These are phyloP conservation scores for Leccinum pallidistipes DNA, from an alignment of 1,284 basidiomycete genomes.

Conservation along the genomic window DNA sequence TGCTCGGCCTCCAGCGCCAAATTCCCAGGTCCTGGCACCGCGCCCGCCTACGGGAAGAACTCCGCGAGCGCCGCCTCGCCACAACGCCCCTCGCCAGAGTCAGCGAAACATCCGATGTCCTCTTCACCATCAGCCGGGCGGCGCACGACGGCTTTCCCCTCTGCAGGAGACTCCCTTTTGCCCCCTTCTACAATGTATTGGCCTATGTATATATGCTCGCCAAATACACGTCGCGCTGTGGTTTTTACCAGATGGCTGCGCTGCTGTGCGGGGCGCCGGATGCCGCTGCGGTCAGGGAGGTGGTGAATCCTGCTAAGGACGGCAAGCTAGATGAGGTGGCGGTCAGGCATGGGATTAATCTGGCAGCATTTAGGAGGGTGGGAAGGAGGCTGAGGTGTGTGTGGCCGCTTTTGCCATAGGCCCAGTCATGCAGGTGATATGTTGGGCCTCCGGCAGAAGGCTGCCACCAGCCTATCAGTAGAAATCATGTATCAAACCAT, in stretches of 20 bases:
- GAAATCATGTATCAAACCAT: not conserved
- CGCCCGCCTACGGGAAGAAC: conserved; percentile 8
- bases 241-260: conserved; percentile 14
- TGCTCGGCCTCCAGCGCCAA: conserved; percentile 14
- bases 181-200: conserved; percentile 10
- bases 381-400: conserved; percentile 12
- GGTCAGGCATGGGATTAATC: conserved; percentile 12
- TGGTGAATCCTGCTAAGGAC: conserved; percentile 14
- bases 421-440: conserved; percentile 11
- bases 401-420: conserved; percentile 15
- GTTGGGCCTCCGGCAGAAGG: not conserved
- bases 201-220: conserved; percentile 10
- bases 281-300: conserved; percentile 11
- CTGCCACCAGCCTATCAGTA: not conserved
- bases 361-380: conserved; percentile 7
- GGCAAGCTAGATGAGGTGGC: conserved; percentile 15
- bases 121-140: conserved; percentile 15
- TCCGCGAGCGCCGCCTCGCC: conserved; percentile 8
- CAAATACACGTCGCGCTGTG: conserved; percentile 13
- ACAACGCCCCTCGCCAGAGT: conserved; percentile 10
- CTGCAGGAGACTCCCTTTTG: conserved; percentile 12
- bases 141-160: conserved; percentile 10
- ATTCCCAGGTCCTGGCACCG: conserved; percentile 9
- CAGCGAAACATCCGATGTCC: conserved; percentile 13
- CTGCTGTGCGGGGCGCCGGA: conserved; percentile 11